A percentile compares a stretch with the other conserved stretches of the same genome.
Conservation (phyloP, 805 yeast species). For the Saturnispora galanensis region DNA sequence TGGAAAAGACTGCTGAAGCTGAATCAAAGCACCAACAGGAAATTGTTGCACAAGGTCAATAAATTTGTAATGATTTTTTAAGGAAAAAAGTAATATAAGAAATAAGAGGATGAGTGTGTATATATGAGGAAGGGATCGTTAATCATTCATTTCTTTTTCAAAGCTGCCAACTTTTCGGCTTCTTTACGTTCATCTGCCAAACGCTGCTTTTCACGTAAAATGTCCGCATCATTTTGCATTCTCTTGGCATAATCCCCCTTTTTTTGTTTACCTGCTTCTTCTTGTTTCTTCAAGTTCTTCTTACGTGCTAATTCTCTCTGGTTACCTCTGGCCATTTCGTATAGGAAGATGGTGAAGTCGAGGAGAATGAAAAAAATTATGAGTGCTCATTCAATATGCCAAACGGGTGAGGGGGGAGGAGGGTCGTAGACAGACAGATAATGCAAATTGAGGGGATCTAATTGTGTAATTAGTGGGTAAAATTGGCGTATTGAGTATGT, state of each 20-base stretch:
- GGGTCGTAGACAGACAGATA: no score
- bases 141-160: conserved; percentile 9
- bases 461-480: no score
- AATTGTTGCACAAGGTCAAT: conserved; percentile 4
- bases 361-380: no score
- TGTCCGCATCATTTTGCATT: conserved; percentile 83
- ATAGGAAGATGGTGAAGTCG: no score
- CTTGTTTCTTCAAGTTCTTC: conserved; percentile 75
- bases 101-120: neutral
- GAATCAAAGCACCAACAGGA: conserved; percentile 20
- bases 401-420: no score
- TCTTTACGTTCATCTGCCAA: conserved; percentile 46
- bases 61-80: neutral
- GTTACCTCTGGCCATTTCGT: conserved; percentile 83
- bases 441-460: no score
- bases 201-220: conserved; percentile 80
- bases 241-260: conserved; percentile 81
- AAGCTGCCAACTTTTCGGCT: conserved; percentile 19
- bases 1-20: conserved; percentile 62
- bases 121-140: no score
- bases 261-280: conserved; percentile 55
- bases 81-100: neutral
- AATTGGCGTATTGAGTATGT: no score
- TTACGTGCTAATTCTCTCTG: conserved; percentile 92
- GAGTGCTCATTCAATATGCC: no score